Base-by-base conservation (phyloP, 805 yeast genomes). In the Kazachstania bromeliacearum region DNA sequence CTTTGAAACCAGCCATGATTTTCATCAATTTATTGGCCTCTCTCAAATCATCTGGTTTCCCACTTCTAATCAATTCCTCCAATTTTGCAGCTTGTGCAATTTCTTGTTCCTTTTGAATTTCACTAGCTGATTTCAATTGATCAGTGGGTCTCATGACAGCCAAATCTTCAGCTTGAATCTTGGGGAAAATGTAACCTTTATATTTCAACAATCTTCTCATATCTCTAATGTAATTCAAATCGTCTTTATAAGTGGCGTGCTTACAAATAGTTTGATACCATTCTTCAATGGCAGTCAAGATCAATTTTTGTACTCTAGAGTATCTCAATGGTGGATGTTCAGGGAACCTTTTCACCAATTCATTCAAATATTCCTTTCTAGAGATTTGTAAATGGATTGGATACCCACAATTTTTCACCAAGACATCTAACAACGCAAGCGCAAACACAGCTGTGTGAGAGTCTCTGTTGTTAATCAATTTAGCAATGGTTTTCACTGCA, bases 11-110 rank as follows among this genome's bases (percentile, higher is more conserved):
- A 4, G 97, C 95, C 96, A 92, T 87, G 47, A 92, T 77, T 58
- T 89, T 87, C 98, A 92, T 92, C 59, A 92, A 71, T 48, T 83
- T 85, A 60, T 92, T 92, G 30, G 99, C 99, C 60, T 92, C 98
- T 50, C 80, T 84, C 53, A 92, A 72, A 62, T 92, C 99, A 44
- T 79, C 83, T 5, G 98, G 97, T 58, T 84, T 81, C 28, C 97
- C 98, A 50, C 96, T 73, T 62, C 97, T 78, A 43, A 92, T 83
- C 43, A 92, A 70, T 60, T 92, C 98, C 62, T 92, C 98, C 45
- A 92, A 71, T 63, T 92, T 92, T 13, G 98, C 97, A 44, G 84
- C 73, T 55, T 88, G 96, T 2, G 94, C 96, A 34, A 85, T 68
- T 39, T 84, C 79, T 62, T 92, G 98, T 57, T 92, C 99, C 45